phyloP scores from a whole-genome alignment of 2,329 filamentous ascomycete genomes.

The Daldinia eschscholtzii region DNA sequence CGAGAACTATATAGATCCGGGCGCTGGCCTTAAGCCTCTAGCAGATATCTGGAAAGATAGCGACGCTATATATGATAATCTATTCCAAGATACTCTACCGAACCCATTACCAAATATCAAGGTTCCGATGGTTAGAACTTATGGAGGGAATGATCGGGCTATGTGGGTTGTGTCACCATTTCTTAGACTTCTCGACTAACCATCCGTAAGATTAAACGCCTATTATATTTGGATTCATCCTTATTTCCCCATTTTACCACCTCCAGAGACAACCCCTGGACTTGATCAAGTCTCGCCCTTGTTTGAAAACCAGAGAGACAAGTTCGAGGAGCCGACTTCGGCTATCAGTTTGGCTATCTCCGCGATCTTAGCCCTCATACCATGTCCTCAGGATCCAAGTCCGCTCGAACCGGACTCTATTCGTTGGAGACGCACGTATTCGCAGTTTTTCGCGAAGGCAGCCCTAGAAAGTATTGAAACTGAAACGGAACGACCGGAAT shows the following conservation, averaged over 20 bases:
- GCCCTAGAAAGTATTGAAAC: conserved; percentile 63
- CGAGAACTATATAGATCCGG: conserved; percentile 60
- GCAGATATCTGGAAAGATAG: conserved; percentile 61
- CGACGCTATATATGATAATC: conserved; percentile 62
- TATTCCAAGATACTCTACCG: conserved; percentile 52
- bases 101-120: conserved; percentile 38
- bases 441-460: conserved; percentile 62
- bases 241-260: conserved; percentile 63
- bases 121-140: conserved; percentile 57
- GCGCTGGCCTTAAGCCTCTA: conserved; percentile 62
- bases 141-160: conserved; percentile 55
- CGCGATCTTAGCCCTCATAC: conserved; percentile 62
- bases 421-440: conserved; percentile 60
- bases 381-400: conserved; percentile 57
- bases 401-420: conserved; percentile 56
- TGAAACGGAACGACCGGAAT: conserved; percentile 62
- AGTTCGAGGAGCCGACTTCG: conserved; percentile 57
- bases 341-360: conserved; percentile 62
- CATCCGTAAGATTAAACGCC: conserved; percentile 57
- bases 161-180: conserved; percentile 54
- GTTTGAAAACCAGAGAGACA: conserved; percentile 54
- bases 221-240: conserved; percentile 67
- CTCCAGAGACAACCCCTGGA: conserved; percentile 54
- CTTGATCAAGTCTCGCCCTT: conserved; percentile 53
- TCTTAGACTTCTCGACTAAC: not conserved